These are phyloP conservation scores for Lentinula detonsa DNA, from an alignment of 768 basidiomycete genomes.

Conservation along the genomic window DNA sequence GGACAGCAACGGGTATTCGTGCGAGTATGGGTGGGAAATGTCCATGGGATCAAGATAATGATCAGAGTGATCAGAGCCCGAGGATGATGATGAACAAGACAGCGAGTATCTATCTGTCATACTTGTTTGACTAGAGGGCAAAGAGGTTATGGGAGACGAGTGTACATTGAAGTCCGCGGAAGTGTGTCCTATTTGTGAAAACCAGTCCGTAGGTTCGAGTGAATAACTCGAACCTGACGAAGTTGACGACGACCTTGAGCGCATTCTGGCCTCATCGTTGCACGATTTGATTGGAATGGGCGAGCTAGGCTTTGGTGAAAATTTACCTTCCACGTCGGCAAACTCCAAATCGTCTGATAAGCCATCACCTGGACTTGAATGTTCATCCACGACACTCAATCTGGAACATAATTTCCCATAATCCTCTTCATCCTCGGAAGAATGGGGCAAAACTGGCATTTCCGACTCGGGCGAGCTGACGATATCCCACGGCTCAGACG, in stretches of 20 bases:
- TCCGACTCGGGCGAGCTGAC: background rate
- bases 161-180: background rate
- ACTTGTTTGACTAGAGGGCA: background rate
- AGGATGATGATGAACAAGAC: background rate
- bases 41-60: background rate
- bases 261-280: background rate
- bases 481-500: conserved; percentile 50
- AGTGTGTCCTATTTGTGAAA: background rate
- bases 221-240: background rate
- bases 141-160: background rate
- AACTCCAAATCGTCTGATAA: background rate
- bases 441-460: conserved; percentile 7
- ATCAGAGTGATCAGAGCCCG: background rate
- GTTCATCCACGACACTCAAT: background rate
- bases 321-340: background rate
- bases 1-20: background rate
- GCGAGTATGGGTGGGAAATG: background rate
- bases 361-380: background rate
- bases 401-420: background rate
- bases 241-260: background rate
- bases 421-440: conserved; percentile 12
- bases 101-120: background rate
- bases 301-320: background rate
- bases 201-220: background rate
- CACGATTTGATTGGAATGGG: background rate